Base-by-base conservation (phyloP, 495 filamentous ascomycete species). In the Melanomma pulvis-pyrius region DNA sequence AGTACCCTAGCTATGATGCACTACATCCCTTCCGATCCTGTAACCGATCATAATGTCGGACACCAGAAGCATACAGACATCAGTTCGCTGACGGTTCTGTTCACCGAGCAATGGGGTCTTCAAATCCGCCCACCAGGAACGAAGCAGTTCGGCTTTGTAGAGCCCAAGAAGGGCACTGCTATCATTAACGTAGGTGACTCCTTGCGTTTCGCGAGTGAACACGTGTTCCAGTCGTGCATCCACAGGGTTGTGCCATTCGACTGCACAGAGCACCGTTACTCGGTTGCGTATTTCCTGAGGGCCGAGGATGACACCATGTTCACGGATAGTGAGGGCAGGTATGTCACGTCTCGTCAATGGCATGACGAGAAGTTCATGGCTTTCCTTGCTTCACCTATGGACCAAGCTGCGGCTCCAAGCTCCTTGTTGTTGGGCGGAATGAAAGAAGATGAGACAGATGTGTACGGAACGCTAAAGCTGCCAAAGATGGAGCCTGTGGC, bases 161-260 rank as follows among this genome's bases (percentile, higher is more conserved):
- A 70, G 61, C 83, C 84, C 15, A 74, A 75, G 61, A 67, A 73
- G 0, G 82, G 82, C 41, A 77, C 74, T 65, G 83, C 81, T 24
- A 77, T 86, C 61, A 78, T 86, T 62, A 83, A 86, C 74, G 79
- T 87, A 0, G 84, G 84, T 59, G 84, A 86, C 74, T 82, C 81
- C 19, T 75, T 87, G 66, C 80, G 82, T 36, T 83, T 83, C 68
- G 76, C 81, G 6, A 77, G 74, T 50, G 79, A 78, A 39, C 76
- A 80, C 72, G 79, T 75, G 46, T 75, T 86, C 66, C 79, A 79
- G 67, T 83, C 81, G 25, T 81, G 78, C 73, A 79, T 85, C 70
- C 84, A 86, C 76, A 78, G 82, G 48, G 83, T 86, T 13, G 80
- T 85, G 29, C 84, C 84, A 13, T 74, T 78, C 59, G 64, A 82